Percentiles rank a stretch among this genome's conserved stretches.
These are phyloP conservation scores for Phlegmacium glaucopus DNA, from an alignment of 768 basidiomycete genomes.

Conservation along the genomic window DNA sequence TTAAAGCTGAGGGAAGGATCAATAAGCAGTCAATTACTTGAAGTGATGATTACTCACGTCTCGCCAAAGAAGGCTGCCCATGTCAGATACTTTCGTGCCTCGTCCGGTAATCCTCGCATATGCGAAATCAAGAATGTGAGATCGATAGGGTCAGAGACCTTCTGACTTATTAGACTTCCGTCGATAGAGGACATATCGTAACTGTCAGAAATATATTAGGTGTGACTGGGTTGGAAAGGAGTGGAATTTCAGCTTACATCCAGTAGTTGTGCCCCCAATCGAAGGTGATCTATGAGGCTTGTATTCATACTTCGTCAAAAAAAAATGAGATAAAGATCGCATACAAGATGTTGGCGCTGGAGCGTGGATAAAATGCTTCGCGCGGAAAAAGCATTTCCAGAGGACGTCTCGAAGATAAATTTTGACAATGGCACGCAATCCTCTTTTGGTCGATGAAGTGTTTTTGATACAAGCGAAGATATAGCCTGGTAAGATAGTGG, in stretches of 20 bases:
- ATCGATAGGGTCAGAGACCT: constrained; percentile 58
- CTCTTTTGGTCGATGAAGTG: constrained; percentile 56
- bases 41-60: constrained; percentile 41
- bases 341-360: constrained; percentile 59
- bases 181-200: constrained; percentile 58
- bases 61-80: constrained; percentile 77
- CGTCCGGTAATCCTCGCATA: constrained; percentile 57
- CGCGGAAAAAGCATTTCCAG: constrained; percentile 70
- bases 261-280: constrained; percentile 64
- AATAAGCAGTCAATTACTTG: background rate
- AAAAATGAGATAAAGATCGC: constrained; percentile 16
- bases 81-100: constrained; percentile 61
- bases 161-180: constrained; percentile 47
- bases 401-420: constrained; percentile 53
- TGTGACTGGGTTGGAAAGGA: background rate
- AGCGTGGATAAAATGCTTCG: constrained; percentile 61
- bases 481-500: constrained; percentile 57
- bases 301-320: background rate
- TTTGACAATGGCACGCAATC: constrained; percentile 51
- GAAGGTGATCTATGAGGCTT: constrained; percentile 50
- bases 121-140: constrained; percentile 57
- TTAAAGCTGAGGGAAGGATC: constrained; percentile 48
- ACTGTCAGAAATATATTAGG: constrained; percentile 24
- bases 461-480: constrained; percentile 56
- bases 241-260: constrained; percentile 42